phyloP scores from a whole-genome alignment of 371 early-diverging fungal species.

The Dipsacomyces acuminosporus region DNA sequence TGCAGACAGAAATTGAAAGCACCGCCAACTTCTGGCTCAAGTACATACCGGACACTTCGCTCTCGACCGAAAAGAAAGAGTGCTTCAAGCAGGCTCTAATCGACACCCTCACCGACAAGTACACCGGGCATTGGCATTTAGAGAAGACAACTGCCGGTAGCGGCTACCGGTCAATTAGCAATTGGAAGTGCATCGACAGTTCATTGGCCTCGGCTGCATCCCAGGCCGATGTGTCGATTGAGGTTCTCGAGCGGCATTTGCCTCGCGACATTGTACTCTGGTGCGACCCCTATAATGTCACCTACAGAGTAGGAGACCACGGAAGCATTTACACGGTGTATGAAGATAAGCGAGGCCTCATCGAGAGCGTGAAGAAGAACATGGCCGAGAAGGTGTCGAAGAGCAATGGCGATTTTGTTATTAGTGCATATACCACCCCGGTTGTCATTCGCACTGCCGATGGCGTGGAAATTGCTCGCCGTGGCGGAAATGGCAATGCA shows the following conservation, averaged over 20 bases:
- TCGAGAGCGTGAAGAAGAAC: slow-evolving; percentile 41
- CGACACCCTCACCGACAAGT: slow-evolving; percentile 45
- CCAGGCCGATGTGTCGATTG: slow-evolving; percentile 42
- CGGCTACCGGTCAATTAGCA: slow-evolving; percentile 68
- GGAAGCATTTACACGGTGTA: slow-evolving; percentile 62
- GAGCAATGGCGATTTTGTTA: slow-evolving; percentile 44
- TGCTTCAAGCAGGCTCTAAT: slow-evolving; percentile 47
- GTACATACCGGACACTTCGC: slow-evolving; percentile 48
- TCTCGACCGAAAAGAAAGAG: slow-evolving; percentile 42
- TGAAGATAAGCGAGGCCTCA: slow-evolving; percentile 51
- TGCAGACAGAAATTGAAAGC: slow-evolving; percentile 58
- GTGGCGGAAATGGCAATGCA: slow-evolving; percentile 18
- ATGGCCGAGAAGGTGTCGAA: slow-evolving; percentile 43
- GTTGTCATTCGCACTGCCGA: slow-evolving; percentile 48
- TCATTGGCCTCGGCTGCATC: slow-evolving; percentile 53
- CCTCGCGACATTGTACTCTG: slow-evolving; percentile 73
- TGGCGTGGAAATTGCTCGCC: slow-evolving; percentile 37
- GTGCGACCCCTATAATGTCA: slow-evolving; percentile 70
- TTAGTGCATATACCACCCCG: slow-evolving; percentile 47
- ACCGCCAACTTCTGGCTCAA: slow-evolving; percentile 54
- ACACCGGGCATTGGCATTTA: slow-evolving; percentile 64
- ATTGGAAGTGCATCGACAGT: slow-evolving; percentile 63
- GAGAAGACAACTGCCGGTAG: slow-evolving; percentile 61
- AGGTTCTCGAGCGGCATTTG: slow-evolving; percentile 49
- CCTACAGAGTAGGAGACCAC: slow-evolving; percentile 71